Base-by-base conservation (phyloP, 78 protist genomes). In the Chrysochromulina parva region DNA sequence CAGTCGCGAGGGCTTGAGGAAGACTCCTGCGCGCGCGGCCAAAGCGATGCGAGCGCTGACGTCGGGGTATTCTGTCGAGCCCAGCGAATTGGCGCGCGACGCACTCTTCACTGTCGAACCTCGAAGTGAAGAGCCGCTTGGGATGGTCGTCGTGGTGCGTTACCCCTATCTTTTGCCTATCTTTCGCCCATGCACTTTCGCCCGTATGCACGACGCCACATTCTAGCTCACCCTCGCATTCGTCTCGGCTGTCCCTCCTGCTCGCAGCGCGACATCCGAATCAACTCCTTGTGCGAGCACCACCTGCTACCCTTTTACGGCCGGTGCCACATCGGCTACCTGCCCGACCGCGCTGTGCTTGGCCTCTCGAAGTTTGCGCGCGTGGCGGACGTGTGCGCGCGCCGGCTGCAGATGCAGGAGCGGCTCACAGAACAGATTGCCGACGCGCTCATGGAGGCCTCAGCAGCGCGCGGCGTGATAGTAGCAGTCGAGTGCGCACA, bases 221-320 rank as follows among this genome's bases (percentile, higher is more conserved):
- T 16, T 10, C 26, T 6, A 20, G 69, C 69, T 10, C 69, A 6
- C 24, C 69, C 13, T 57, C 60, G 6, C 60, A 11, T 6, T 10
- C 69, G 69, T 66, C 50, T 3, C 3, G 48, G 50, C 28, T 10
- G 3, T 3, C 22, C 24, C 22, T 5, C 17, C 5, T 90, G 76
- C 52, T 0, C 80, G 1, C 90, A 86, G 52, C 20, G 65, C n/a
- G 96, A 97, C 95, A 98, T 98, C 66, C 97, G 94, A 57, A 85
- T 98, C 47, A 95, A 93, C 73, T 93, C 97, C 52, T 58, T 97
- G 80, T 98, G 99, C 85, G 99, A 98, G 91, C 99, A 98, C 85
- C 99, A 98, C 88, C 85, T 98, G 96, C 97, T 98, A 7, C 99
- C 99, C 47, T 98, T 98, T 78, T 50, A 62, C 85, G 99, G 99